Conservation (phyloP, 257 asterid species). For the Eustoma russellianum region DNA sequence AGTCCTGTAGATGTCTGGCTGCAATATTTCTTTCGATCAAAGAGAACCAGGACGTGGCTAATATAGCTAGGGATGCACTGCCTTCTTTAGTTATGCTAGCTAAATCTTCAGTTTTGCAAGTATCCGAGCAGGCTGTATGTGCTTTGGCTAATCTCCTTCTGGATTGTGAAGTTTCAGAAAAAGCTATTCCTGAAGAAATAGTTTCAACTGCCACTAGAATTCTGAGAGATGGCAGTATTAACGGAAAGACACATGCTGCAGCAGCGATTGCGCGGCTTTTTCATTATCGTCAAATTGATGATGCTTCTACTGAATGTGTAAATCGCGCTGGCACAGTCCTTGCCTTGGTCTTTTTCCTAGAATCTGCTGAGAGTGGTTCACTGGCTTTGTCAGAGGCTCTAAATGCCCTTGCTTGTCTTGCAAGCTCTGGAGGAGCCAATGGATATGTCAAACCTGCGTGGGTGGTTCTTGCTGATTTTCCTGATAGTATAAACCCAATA, state of each 20-base stretch:
- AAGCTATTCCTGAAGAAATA: conserved; percentile 68
- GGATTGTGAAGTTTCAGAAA: conserved; percentile 71
- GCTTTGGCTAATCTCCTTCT: conserved; percentile 90
- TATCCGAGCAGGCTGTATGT: conserved; percentile 95
- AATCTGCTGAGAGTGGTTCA: conserved; percentile 56
- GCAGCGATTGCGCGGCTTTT: conserved; percentile 93
- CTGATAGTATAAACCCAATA: conserved; percentile 64
- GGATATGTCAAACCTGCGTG: conserved; percentile 72
- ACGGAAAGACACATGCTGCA: conserved; percentile 79
- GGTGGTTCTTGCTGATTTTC: conserved; percentile 80
- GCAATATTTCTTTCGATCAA: conserved; percentile 81
- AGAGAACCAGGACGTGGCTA: conserved; percentile 82
- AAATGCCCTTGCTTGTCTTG: conserved; percentile 80
- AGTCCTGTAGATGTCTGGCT: conserved; percentile 74
- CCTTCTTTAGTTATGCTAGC: conserved; percentile 71
- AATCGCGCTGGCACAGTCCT: conserved; percentile 87
- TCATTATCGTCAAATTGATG: conserved; percentile 58
- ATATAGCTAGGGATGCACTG: conserved; percentile 67
- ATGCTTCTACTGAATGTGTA: conserved; percentile 53
- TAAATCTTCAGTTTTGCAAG: conserved; percentile 57
- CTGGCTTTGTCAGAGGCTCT: conserved; percentile 70
- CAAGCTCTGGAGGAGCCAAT: conserved; percentile 47
- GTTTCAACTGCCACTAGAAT: conserved; percentile 77
- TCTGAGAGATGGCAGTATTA: conserved; percentile 67
- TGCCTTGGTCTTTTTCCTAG: conserved; percentile 79